Evolutionary conservation across 2,329 filamentous ascomycete species (phyloP).

Genomic region (Chaetomiaceae sp.): DNA sequence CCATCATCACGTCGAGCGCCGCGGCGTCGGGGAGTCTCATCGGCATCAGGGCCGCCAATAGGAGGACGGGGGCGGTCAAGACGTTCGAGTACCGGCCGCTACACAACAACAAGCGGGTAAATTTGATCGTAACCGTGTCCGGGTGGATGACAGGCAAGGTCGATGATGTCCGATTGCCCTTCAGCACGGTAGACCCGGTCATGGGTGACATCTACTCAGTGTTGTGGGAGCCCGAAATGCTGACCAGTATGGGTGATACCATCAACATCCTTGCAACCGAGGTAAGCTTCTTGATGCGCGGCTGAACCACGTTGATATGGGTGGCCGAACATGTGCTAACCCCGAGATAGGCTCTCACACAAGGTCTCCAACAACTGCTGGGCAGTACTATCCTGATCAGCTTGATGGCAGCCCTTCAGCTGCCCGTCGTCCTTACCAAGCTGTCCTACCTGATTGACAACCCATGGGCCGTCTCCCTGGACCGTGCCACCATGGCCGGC

Average conservation of each 20-base stretch:
- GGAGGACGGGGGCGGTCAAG: constrained; percentile 83
- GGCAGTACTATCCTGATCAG: constrained; percentile 82
- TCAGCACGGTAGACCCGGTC: constrained; percentile 90
- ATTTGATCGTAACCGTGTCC: constrained; percentile 88
- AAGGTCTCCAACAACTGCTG: constrained; percentile 91
- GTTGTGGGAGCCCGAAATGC: constrained; percentile 96
- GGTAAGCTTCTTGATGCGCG: constrained; percentile 44
- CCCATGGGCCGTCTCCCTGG: constrained; percentile 94
- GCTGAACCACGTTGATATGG: background rate
- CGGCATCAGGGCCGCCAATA: constrained; percentile 75
- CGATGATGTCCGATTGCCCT: constrained; percentile 91
- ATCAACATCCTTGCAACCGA: constrained; percentile 98
- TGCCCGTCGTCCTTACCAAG: constrained; percentile 91
- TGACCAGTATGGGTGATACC: constrained; percentile 94
- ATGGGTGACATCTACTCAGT: constrained; percentile 99
- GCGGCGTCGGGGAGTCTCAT: constrained; percentile 83
- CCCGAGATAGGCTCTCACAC: constrained; percentile 68
- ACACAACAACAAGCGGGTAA: constrained; percentile 96
- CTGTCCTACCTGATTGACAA: constrained; percentile 96
- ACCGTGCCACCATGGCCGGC: constrained; percentile 80
- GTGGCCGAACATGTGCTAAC: background rate
- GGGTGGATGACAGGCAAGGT: constrained; percentile 99
- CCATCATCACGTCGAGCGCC: constrained; percentile 85
- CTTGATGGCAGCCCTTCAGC: constrained; percentile 85
- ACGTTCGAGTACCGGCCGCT: constrained; percentile 96